Evolutionary conservation across 805 yeast genomes (phyloP), one percentile per base, ranked within the genome.

Genomic region (Nakazawaea peltata): DNA sequence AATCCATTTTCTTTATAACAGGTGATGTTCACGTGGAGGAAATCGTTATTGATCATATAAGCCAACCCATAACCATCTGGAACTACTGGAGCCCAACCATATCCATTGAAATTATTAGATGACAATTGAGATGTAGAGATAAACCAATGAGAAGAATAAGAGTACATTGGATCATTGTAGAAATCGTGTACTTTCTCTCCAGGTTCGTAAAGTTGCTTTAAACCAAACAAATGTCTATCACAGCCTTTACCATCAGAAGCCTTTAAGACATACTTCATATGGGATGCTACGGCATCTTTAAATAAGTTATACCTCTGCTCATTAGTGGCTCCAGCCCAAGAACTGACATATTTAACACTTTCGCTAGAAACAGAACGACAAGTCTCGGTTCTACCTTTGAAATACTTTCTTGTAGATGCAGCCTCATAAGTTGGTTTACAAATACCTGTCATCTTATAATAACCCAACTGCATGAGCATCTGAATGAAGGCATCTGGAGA

Each of bases 401-500:
- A 81, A 59, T 69, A 90, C 55, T 76, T 80, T 59, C 97, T 77
- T 2, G 97, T 90, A 15, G 97, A 85, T 3, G 97, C 96, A 34
- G 95, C 80, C 61, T 90, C 98, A 61, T 90, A 90, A 10, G 97
- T 90, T 44, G 97, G 96, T 52, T 90, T 72, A 36, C 76, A 67
- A 36, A 70, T 73, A 16, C 95, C 94, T 27, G 84, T 70, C 60
- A 77, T 67, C 61, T 86, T 87, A 67, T 65, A 90, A 59, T 86
- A 81, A 14, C 95, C 95, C 44, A 92, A 69, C 67, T 90, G 98
- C 51, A 90, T 74, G 48, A 87, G 54, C 79, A 88, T 80, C 60
- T 90, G 98, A 34, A 85, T 74, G 53, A 71, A 90, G 1, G 96
- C 95, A 58, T 90, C 98, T 19, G 98, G 98, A 1, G 95, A 84